Conservation (phyloP, 192 early-diverging fungal species). For the Kappamyces sp. region DNA sequence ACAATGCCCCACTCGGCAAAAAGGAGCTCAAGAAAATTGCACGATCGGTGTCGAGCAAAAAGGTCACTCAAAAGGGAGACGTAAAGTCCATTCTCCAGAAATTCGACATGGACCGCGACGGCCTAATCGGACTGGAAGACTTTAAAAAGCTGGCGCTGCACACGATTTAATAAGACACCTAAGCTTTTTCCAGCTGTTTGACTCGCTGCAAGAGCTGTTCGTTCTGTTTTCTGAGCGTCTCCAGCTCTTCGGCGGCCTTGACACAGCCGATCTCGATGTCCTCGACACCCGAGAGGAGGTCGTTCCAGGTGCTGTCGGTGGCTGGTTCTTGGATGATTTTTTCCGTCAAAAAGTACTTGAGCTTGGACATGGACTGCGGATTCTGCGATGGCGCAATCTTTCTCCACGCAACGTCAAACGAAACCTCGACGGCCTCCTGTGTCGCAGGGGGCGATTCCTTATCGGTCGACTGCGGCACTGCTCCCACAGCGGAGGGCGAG, state of each 20-base stretch:
- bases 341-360: constrained; percentile 8
- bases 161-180: constrained; percentile 1
- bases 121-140: constrained; percentile 35
- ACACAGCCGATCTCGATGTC: constrained; percentile 14
- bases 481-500: too few species aligned
- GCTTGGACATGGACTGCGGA: not conserved
- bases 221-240: constrained; percentile 8
- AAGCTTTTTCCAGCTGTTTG: constrained; percentile 6
- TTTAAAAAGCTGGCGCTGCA: constrained; percentile 40
- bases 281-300: constrained; percentile 3
- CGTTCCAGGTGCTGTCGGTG: not conserved
- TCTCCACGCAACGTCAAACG: constrained; percentile 4
- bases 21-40: constrained; percentile 24
- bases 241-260: constrained; percentile 1
- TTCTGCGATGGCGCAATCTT: constrained; percentile 10
- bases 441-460: too few species aligned
- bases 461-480: too few species aligned
- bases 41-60: constrained; percentile 23
- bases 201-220: constrained; percentile 9
- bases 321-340: constrained; percentile 1
- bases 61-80: constrained; percentile 31
- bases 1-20: constrained; percentile 17
- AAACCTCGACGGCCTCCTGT: not conserved
- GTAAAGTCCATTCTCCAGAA: constrained; percentile 21
- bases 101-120: constrained; percentile 45